Percentiles rank a stretch among this genome's conserved stretches.
phyloP scores from a whole-genome alignment of 495 filamentous ascomycete genomes.

The Aspergillus cristatus region DNA sequence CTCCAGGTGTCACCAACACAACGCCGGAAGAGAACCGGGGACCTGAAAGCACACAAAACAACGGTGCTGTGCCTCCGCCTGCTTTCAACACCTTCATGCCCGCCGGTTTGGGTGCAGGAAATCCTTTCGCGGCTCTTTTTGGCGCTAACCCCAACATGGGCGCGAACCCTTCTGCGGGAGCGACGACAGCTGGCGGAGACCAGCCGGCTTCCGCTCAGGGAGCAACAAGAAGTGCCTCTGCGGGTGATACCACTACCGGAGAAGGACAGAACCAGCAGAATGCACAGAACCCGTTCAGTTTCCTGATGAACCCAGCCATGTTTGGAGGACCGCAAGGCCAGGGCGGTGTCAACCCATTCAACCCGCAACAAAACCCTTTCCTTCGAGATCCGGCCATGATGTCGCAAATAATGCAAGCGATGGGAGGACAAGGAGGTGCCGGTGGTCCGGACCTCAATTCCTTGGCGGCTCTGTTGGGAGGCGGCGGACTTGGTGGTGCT shows the following conservation, averaged over 20 bases:
- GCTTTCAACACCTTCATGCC: constrained; percentile 33
- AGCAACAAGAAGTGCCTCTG: constrained; percentile 12
- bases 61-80: constrained; percentile 4
- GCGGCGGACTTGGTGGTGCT: constrained; percentile 31
- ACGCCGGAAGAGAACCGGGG: constrained; percentile 34
- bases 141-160: constrained; percentile 30
- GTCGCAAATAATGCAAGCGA: constrained; percentile 37
- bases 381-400: constrained; percentile 40
- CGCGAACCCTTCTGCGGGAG: constrained; percentile 16
- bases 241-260: constrained; percentile 18
- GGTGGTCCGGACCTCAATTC: constrained; percentile 25
- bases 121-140: constrained; percentile 69
- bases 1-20: constrained; percentile 79
- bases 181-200: constrained; percentile 11
- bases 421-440: constrained; percentile 26
- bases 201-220: constrained; percentile 14
- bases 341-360: constrained; percentile 34
- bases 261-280: constrained; percentile 21
- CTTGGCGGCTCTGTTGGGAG: constrained; percentile 31
- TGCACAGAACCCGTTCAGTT: constrained; percentile 44
- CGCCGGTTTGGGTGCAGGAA: constrained; percentile 40
- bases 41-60: constrained; percentile 24
- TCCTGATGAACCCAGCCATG: constrained; percentile 39
- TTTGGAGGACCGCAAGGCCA: constrained; percentile 25
- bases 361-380: constrained; percentile 38